A percentile compares a stretch with the other conserved stretches of the same genome.
These are phyloP conservation scores for Allium sativum DNA, from an alignment of 106 monocot species.

Conservation along the genomic window DNA sequence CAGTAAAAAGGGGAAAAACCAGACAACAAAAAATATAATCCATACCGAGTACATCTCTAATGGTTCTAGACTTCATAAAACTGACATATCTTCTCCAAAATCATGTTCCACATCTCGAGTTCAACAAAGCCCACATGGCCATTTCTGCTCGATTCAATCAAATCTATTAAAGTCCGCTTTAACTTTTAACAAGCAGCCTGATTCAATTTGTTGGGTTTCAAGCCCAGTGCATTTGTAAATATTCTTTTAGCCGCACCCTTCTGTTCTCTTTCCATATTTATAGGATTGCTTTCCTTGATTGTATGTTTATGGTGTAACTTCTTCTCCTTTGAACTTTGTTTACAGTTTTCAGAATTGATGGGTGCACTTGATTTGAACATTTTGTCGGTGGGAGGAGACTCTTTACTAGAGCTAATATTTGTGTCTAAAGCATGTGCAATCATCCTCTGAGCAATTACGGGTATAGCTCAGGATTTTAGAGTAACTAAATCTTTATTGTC, in stretches of 20 bases:
- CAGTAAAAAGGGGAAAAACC: no score
- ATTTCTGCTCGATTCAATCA: no score
- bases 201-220: slow-evolving; percentile 22
- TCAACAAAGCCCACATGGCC: no score
- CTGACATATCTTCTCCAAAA: no score
- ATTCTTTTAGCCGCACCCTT: slow-evolving; percentile 79
- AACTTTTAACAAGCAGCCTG: slow-evolving; percentile 11
- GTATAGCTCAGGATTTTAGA: slow-evolving; percentile 45
- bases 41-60: no score
- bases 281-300: neutral
- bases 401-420: slow-evolving; percentile 10
- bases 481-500: slow-evolving; percentile 22
- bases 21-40: no score
- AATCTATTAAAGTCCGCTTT: neutral
- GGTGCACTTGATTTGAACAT: neutral
- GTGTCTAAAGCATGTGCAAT: slow-evolving; percentile 89
- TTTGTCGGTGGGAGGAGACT: neutral
- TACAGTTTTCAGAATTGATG: neutral
- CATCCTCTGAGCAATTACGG: slow-evolving; percentile 79
- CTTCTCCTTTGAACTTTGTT: neutral
- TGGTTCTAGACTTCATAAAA: no score
- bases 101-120: no score
- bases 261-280: slow-evolving; percentile 43
- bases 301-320: slow-evolving; percentile 5
- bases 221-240: slow-evolving; percentile 68